Conservation (phyloP, 1,284 basidiomycete genomes). For the Boletus hoseneyae region DNA sequence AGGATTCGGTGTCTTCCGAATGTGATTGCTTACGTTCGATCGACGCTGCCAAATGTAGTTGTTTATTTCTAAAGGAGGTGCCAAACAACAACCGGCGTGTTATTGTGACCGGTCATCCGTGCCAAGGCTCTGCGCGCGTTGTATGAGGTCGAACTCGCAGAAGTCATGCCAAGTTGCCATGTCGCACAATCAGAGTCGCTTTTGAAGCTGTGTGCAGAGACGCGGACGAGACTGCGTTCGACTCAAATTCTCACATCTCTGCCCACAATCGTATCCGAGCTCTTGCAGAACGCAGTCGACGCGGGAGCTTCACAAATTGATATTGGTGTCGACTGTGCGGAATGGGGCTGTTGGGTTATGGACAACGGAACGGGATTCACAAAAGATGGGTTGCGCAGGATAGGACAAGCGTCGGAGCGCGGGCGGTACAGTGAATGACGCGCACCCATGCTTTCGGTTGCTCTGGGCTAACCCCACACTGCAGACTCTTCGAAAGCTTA, state of each 20-base stretch:
- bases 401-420: constrained; percentile 50
- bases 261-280: constrained; percentile 74
- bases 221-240: constrained; percentile 70
- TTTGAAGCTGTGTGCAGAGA: constrained; percentile 44
- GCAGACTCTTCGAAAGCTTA: constrained; percentile 75
- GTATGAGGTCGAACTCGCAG: too few relatives aligned
- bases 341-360: constrained; percentile 78
- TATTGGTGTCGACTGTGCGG: constrained; percentile 61
- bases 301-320: constrained; percentile 61
- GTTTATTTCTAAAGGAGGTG: constrained; percentile 21
- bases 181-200: constrained; percentile 1
- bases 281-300: constrained; percentile 82
- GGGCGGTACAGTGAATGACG: constrained; percentile 63
- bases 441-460: not conserved
- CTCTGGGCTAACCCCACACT: not conserved
- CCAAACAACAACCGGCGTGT: constrained; percentile 20
- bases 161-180: too few relatives aligned
- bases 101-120: too few relatives aligned
- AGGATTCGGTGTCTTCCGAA: constrained; percentile 87
- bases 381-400: constrained; percentile 50
- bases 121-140: too few relatives aligned
- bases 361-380: constrained; percentile 81
- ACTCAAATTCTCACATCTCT: constrained; percentile 80
- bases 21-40: constrained; percentile 50
- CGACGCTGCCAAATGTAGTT: constrained; percentile 27